These are phyloP conservation scores for Astragalus glycyphyllos DNA, from an alignment of 306 rosid genomes.

Conservation along the genomic window DNA sequence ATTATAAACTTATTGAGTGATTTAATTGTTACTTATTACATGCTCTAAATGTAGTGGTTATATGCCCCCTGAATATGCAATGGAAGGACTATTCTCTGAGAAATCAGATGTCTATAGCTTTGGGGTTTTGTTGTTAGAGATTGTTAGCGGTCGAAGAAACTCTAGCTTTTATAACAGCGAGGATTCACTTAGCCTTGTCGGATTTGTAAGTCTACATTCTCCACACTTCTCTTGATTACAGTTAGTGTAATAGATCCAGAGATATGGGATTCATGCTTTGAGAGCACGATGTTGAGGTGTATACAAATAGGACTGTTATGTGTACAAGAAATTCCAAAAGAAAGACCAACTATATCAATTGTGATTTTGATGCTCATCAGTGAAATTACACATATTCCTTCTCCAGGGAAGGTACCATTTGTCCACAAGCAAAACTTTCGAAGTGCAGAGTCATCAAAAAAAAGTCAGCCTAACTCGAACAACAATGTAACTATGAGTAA, in stretches of 20 bases:
- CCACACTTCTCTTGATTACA: not conserved
- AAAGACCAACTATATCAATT: no score
- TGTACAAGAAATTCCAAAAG: no score
- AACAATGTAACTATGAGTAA: no score
- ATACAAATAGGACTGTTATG: no score
- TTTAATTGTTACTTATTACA: not conserved
- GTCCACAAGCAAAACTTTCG: no score
- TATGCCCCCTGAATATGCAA: conserved; percentile 53
- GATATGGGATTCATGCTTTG: conserved; percentile 35
- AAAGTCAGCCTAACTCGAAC: no score
- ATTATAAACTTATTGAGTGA: not conserved
- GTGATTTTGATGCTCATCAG: no score
- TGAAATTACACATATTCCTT: no score
- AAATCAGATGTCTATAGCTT: conserved; percentile 51
- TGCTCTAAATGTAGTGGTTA: conserved; percentile 39
- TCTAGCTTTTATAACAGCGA: no score
- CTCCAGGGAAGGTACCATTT: no score
- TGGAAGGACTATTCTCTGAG: no score
- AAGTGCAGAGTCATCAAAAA: no score
- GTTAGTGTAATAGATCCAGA: conserved; percentile 31
- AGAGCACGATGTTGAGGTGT: conserved; percentile 44
- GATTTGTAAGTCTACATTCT: conserved; percentile 25
- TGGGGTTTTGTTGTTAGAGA: conserved; percentile 46
- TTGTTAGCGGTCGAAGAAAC: conserved; percentile 50
- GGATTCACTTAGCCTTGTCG: conserved; percentile 42